These are phyloP conservation scores for Ambrosia artemisiifolia DNA, from an alignment of 129 eudicot genomes.

Conservation along the genomic window DNA sequence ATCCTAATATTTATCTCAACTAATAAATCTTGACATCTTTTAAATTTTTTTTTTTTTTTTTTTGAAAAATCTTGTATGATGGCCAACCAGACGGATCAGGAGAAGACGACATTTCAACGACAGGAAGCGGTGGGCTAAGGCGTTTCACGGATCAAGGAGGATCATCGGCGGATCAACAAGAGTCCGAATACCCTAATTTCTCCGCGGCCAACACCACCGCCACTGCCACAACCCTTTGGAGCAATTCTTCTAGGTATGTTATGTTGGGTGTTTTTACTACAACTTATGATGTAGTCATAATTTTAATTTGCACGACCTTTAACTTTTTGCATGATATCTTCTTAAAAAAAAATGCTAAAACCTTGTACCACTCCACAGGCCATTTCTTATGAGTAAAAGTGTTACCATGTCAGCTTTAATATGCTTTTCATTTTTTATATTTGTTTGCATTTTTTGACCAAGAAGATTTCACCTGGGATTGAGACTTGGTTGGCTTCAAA, in stretches of 20 bases:
- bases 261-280: constrained; percentile 5
- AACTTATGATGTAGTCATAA: constrained; percentile 5
- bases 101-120: constrained; percentile 70
- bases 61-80: constrained; percentile 14
- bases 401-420: constrained; percentile 50
- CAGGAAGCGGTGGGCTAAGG: constrained; percentile 45
- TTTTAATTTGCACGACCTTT: constrained; percentile 17
- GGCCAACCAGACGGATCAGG: constrained; percentile 89
- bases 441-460: constrained; percentile 20
- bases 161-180: constrained; percentile 44
- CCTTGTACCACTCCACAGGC: constrained; percentile 51
- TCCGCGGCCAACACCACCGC: constrained; percentile 30
- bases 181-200: constrained; percentile 46
- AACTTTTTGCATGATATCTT: constrained; percentile 55
- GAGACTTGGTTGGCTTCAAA: constrained; percentile 4
- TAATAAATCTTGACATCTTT: neutral
- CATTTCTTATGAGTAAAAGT: constrained; percentile 52
- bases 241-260: constrained; percentile 67
- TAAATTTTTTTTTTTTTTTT: neutral
- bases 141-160: constrained; percentile 48
- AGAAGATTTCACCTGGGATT: constrained; percentile 53
- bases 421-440: constrained; percentile 61
- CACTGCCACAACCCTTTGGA: constrained; percentile 53
- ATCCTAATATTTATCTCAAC: neutral
- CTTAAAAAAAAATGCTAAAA: constrained; percentile 36